These are phyloP conservation scores for Citrus glauca DNA, from an alignment of 345 rosid species.

Conservation along the genomic window DNA sequence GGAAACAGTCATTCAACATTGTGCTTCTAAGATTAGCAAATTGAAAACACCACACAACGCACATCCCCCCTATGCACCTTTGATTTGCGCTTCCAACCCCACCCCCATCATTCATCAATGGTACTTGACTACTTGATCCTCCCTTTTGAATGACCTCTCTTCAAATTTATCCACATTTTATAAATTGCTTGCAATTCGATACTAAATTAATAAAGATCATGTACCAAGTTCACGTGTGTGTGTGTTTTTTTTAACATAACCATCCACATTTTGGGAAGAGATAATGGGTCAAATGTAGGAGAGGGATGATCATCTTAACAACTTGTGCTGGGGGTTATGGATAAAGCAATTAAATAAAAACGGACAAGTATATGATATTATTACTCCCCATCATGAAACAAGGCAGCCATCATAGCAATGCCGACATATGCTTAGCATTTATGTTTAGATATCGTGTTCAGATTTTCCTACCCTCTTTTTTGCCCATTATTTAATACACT, in stretches of 20 bases:
- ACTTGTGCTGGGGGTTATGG: conserved; percentile 12
- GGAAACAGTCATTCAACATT: neutral
- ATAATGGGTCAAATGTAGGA: conserved; percentile 6
- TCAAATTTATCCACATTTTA: no score
- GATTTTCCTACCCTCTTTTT: neutral
- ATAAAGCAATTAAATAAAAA: conserved; percentile 21
- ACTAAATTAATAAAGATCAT: no score
- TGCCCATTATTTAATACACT: neutral
- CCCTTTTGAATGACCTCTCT: no score
- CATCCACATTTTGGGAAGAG: no score
- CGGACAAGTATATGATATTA: conserved; percentile 7
- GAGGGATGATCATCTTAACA: conserved; percentile 13
- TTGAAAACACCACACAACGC: neutral
- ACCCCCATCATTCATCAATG: neutral
- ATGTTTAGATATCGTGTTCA: conserved; percentile 7
- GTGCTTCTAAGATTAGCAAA: neutral
- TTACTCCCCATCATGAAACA: conserved; percentile 27
- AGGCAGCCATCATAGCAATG: neutral
- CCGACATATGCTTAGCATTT: neutral
- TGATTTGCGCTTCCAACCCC: neutral
- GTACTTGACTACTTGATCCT: neutral
- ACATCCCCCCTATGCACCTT: neutral
- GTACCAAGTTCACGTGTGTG: no score
- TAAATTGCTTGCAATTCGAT: no score
- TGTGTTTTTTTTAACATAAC: no score